phyloP scores from a whole-genome alignment of 2,329 filamentous ascomycete genomes.

The Chrysosphaeria jannelii region DNA sequence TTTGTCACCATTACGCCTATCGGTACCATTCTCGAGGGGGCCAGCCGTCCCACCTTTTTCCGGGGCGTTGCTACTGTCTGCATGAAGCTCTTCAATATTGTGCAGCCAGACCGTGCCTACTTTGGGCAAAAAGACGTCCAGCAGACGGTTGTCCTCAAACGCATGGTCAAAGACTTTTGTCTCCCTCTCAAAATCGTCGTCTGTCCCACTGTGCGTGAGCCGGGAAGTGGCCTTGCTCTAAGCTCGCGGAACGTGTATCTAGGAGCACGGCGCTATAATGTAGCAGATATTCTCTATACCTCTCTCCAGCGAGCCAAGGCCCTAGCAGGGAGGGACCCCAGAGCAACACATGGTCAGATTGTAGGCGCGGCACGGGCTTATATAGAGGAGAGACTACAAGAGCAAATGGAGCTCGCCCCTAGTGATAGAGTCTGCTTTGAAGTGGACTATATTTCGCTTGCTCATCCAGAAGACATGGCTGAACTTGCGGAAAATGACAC shows the following conservation, averaged over 20 bases:
- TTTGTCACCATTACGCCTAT: conserved; percentile 82
- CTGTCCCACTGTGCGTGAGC: conserved; percentile 45
- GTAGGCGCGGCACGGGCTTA: conserved; percentile 38
- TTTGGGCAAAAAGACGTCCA: conserved; percentile 97
- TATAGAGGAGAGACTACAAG: conserved; percentile 18
- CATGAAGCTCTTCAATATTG: conserved; percentile 75
- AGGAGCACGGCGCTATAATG: conserved; percentile 37
- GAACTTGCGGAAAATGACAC: conserved; percentile 25
- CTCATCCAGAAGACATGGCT: conserved; percentile 56
- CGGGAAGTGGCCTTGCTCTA: conserved; percentile 49
- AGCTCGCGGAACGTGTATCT: conserved; percentile 89
- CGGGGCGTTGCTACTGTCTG: conserved; percentile 86
- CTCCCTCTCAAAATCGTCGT: conserved; percentile 46
- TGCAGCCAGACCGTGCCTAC: conserved; percentile 49
- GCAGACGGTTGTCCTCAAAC: conserved; percentile 69
- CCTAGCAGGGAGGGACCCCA: conserved; percentile 9
- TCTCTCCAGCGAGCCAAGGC: conserved; percentile 42
- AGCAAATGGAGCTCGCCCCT: conserved; percentile 29
- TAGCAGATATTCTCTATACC: conserved; percentile 40
- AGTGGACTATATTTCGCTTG: conserved; percentile 75
- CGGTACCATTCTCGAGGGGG: conserved; percentile 53
- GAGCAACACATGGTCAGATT: conserved; percentile 24
- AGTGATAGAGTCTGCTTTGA: conserved; percentile 40
- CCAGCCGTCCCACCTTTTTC: conserved; percentile 77
- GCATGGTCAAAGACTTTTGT: conserved; percentile 69